Evolutionary conservation across 768 basidiomycete species (phyloP), one percentile per base, ranked within the genome.

Genomic region (Suillus clintonianus): DNA sequence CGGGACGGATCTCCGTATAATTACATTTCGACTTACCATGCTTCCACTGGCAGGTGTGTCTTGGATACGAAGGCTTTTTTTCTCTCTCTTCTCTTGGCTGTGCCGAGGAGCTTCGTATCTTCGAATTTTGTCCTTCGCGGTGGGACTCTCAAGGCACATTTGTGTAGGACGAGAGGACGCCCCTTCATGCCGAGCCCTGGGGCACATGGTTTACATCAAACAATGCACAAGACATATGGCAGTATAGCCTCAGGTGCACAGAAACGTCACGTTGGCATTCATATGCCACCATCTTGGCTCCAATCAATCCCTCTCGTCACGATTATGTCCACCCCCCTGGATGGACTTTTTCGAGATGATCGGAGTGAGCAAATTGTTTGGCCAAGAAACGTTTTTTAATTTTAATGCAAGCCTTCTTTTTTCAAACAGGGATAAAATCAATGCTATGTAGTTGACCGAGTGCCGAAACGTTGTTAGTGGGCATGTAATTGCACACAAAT

Each of bases 1-100:
- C 55, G 56, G 56, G 56, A 57, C 56, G 56, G 56, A 57, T 41
- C 37, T 57, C 56, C 56, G 56, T 57, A 41, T 39, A 5, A 57
- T 55, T 36, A 36, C 27, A 57, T 57, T 15, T 39, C 55, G 24
- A 57, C 56, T 57, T 57, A 27, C 56, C 56, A 57, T 24, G 39
- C 37, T 57, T 41, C 37, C 37, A 57, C 24, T 57, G 24, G 17
- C 37, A 57, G 24, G 56, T 57, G 24, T 41, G 37, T 24, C 24
- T 57, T 57, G 56, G 34, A 57, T 57, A 53, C 37, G 24, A 24
- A 24, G 17, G 10, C 10, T 27, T 57, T 24, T 27, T 50, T 15
- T 50, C 47, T 48, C 11, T 50, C 24, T 50, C 47, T 48, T 17
- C n/a, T 36, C 24, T 56, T 56, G 55, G 24, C 37, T 57, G 10